Percentiles rank a stretch among this genome's conserved stretches.
Evolutionary conservation across 768 basidiomycete genomes (phyloP).

Genomic region (Megacollybia marginata): DNA sequence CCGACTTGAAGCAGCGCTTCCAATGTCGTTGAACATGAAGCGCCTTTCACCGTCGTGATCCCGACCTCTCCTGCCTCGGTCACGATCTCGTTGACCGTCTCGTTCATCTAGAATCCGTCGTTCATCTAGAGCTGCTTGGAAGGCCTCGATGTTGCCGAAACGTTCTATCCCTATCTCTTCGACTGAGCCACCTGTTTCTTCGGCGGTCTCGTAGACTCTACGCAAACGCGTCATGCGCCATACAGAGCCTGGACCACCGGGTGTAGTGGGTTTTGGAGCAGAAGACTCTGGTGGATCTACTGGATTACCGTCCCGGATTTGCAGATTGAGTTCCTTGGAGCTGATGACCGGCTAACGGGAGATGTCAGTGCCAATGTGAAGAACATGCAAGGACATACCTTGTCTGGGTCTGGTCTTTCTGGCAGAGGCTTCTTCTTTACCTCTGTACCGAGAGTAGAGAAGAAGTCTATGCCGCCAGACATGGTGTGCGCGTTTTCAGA

Average conservation of each 20-base stretch:
- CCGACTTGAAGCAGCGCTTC: slow-evolving; percentile 65
- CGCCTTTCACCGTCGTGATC: slow-evolving; percentile 41
- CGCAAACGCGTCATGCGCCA: slow-evolving; percentile 99
- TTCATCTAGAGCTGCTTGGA: slow-evolving; percentile 86
- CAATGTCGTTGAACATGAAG: slow-evolving; percentile 63
- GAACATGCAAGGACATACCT: slow-evolving; percentile 34
- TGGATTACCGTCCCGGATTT: slow-evolving; percentile 37
- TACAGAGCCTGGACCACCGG: slow-evolving; percentile 87
- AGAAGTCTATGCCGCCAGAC: slow-evolving; percentile 75
- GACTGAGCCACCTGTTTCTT: slow-evolving; percentile 68
- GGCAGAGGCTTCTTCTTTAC: slow-evolving; percentile 51
- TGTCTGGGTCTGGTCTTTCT: slow-evolving; percentile 61
- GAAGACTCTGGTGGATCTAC: slow-evolving; percentile 33
- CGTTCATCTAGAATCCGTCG: slow-evolving; percentile 80
- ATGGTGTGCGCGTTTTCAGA: slow-evolving; percentile 36
- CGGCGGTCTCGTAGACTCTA: slow-evolving; percentile 82
- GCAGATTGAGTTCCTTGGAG: slow-evolving; percentile 54
- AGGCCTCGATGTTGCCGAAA: slow-evolving; percentile 79
- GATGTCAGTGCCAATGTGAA: not conserved
- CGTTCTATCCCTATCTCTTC: slow-evolving; percentile 84
- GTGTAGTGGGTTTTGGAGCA: slow-evolving; percentile 43
- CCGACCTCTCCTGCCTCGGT: slow-evolving; percentile 27
- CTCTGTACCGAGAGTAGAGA: slow-evolving; percentile 80
- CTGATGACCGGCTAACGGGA: slow-evolving; percentile 48
- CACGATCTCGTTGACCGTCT: slow-evolving; percentile 43